These are phyloP conservation scores for Petunia secreta DNA, from an alignment of 257 asterid species.

Conservation along the genomic window DNA sequence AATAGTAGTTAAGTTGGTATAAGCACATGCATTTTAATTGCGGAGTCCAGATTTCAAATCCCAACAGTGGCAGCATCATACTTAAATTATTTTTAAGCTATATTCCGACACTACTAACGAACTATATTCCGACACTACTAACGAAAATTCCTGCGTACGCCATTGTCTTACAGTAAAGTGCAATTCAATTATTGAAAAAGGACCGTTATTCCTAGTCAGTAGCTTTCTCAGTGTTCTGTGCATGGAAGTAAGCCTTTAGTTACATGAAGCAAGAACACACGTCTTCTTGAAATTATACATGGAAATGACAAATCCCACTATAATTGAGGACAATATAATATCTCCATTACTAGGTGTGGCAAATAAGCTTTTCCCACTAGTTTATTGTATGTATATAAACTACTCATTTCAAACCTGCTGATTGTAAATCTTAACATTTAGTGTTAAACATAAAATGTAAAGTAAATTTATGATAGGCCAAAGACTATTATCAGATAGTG, in stretches of 20 bases:
- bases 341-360: slow-evolving; percentile 27
- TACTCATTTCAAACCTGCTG: neutral
- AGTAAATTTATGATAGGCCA: neutral
- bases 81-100: no score
- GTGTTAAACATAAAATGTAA: neutral
- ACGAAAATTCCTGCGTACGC: no score
- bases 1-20: no score
- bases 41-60: no score
- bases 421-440: neutral
- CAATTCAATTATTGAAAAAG: neutral
- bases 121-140: no score
- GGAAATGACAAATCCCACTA: slow-evolving; percentile 14
- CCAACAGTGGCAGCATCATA: no score
- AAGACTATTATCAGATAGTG: neutral
- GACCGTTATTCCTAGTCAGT: neutral
- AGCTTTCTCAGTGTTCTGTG: neutral
- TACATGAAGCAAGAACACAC: slow-evolving; percentile 32
- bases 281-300: slow-evolving; percentile 25
- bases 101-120: no score
- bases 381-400: neutral
- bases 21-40: no score
- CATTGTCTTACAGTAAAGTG: neutral
- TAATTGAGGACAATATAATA: slow-evolving; percentile 34
- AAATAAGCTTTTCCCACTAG: slow-evolving; percentile 33
- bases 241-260: neutral